Conservation (phyloP, 2,329 filamentous ascomycete genomes). For the Ophiocordyceps camponoti-leonardi region DNA sequence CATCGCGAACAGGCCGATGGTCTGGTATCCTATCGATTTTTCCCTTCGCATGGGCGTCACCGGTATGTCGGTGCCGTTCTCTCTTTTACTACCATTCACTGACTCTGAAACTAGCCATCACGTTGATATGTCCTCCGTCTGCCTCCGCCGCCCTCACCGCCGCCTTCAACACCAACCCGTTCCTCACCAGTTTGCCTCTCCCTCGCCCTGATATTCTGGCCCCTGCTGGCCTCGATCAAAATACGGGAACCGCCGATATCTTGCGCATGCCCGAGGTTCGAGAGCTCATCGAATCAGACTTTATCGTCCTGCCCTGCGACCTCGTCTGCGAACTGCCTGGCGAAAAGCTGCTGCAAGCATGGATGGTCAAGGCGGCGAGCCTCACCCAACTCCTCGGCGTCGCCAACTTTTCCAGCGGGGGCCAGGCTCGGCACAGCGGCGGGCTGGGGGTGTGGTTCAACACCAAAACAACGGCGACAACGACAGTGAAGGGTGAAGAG, state of each 20-base stretch:
- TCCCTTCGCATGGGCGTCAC: constrained; percentile 68
- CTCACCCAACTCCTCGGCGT: constrained; percentile 43
- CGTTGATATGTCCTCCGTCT: constrained; percentile 44
- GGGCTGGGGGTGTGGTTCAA: constrained; percentile 86
- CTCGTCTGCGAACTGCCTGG: constrained; percentile 80
- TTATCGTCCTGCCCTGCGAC: constrained; percentile 83
- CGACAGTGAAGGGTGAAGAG: constrained; percentile 72
- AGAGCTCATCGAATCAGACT: constrained; percentile 64
- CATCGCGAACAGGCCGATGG: constrained; percentile 74
- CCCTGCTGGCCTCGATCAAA: constrained; percentile 59
- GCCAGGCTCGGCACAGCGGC: constrained; percentile 39
- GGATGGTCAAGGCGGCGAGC: constrained; percentile 72
- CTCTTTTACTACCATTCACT: constrained; percentile 4
- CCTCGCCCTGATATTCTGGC: constrained; percentile 62
- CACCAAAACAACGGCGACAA: constrained; percentile 53
- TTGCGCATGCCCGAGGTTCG: constrained; percentile 71
- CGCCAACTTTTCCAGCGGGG: constrained; percentile 17
- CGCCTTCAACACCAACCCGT: constrained; percentile 61
- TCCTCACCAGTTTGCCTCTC: constrained; percentile 54
- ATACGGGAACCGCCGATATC: constrained; percentile 78
- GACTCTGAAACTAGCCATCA: constrained; percentile 32
- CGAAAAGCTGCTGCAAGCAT: constrained; percentile 68
- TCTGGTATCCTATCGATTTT: constrained; percentile 78
- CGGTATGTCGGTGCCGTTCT: constrained; percentile 27
- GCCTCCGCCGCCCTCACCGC: constrained; percentile 49